phyloP scores from a whole-genome alignment of 202 grass and related monocot genomes.

The Dendrocalamus latiflorus region DNA sequence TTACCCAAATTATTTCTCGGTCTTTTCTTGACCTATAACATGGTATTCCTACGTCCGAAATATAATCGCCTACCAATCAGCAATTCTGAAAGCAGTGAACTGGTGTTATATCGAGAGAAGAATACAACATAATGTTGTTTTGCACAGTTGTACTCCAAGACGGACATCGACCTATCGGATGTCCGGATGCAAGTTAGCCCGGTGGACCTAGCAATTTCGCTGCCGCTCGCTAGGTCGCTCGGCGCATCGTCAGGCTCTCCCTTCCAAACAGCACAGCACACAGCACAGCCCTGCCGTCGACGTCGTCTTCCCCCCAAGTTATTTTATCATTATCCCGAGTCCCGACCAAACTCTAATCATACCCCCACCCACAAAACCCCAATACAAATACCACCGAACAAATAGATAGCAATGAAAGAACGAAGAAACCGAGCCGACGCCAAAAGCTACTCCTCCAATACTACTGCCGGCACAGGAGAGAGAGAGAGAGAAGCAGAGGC shows the following conservation, averaged over 20 bases:
- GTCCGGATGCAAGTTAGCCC: constrained; percentile 22
- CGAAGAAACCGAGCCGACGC: constrained; percentile 23
- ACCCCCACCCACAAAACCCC: constrained; percentile 46
- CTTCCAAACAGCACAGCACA: constrained; percentile 39
- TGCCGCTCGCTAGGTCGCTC: neutral
- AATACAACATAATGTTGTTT: neutral
- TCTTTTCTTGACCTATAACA: neutral
- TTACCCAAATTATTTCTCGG: neutral
- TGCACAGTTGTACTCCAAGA: neutral
- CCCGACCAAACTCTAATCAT: constrained; percentile 48
- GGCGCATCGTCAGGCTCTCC: neutral
- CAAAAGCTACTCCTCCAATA: constrained; percentile 35
- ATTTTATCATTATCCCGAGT: constrained; percentile 51
- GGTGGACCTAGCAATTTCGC: constrained; percentile 42
- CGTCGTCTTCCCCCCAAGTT: neutral
- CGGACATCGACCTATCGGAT: neutral
- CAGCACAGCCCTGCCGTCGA: constrained; percentile 29
- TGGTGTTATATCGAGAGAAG: neutral
- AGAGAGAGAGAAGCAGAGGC: neutral
- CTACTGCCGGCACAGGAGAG: neutral
- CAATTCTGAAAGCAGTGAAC: neutral
- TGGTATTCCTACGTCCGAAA: neutral
- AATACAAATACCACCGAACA: constrained; percentile 58
- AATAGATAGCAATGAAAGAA: constrained; percentile 28
- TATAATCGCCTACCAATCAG: neutral